These are phyloP conservation scores for Tetrapisispora pingtungensis DNA, from an alignment of 805 yeast species.

Conservation along the genomic window DNA sequence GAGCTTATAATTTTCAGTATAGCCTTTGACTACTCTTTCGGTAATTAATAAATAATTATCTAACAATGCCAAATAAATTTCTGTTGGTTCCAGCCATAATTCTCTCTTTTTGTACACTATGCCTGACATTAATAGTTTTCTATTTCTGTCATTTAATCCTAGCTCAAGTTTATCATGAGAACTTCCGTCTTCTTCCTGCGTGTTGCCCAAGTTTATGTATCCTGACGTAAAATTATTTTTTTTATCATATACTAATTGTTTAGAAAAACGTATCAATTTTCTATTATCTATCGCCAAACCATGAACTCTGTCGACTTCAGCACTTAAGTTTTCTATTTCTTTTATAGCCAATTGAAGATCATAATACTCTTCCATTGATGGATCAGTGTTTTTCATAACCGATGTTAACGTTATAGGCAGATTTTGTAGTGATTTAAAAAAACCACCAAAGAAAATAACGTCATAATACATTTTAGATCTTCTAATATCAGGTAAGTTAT, in stretches of 20 bases:
- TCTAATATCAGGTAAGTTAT: slow-evolving; percentile 37
- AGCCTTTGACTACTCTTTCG: slow-evolving; percentile 39
- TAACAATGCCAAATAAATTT: slow-evolving; percentile 45
- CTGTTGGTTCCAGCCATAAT: slow-evolving; percentile 46
- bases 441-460: slow-evolving; percentile 46
- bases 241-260: slow-evolving; percentile 21
- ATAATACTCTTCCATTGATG: slow-evolving; percentile 41
- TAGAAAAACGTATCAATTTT: slow-evolving; percentile 42
- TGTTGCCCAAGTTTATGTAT: slow-evolving; percentile 15
- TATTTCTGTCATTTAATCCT: slow-evolving; percentile 41
- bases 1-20: slow-evolving; percentile 31
- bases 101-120: slow-evolving; percentile 54
- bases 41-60: slow-evolving; percentile 66
- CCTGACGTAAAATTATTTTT: slow-evolving; percentile 19
- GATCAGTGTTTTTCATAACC: slow-evolving; percentile 40
- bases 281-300: slow-evolving; percentile 50
- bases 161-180: slow-evolving; percentile 30
- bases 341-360: slow-evolving; percentile 43
- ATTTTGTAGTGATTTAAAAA: slow-evolving; percentile 44
- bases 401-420: slow-evolving; percentile 55
- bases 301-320: slow-evolving; percentile 51
- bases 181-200: background rate
- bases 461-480: slow-evolving; percentile 39
- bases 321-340: slow-evolving; percentile 45
- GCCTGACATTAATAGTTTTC: slow-evolving; percentile 52